Evolutionary conservation across 2,329 filamentous ascomycete genomes (phyloP), one percentile per base, ranked within the genome.

Genomic region (Curvularia verruculosa): DNA sequence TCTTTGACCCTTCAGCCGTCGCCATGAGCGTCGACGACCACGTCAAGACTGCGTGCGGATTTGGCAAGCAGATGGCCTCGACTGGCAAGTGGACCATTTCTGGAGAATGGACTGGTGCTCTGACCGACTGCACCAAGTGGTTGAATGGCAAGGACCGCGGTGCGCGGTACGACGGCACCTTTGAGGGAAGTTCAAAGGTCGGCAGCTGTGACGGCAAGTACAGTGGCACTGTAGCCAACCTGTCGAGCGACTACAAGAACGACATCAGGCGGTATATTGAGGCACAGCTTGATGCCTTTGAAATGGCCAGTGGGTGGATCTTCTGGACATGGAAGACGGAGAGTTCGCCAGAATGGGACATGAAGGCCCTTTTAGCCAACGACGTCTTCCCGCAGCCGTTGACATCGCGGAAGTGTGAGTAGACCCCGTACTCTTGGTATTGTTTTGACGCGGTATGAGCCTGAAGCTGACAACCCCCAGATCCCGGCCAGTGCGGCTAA

Each of bases 261-360:
- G 78, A 81, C 68, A 75, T 81, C 51, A 69, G 75, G 19, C 69
- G 71, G 28, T 82, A 78, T 64, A 81, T 82, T 63, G 75, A 78
- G 61, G 79, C 80, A 8, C 80, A 82, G 63, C 75, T 82, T 3
- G 76, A 79, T 36, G 80, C 77, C 0, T 82, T 74, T 52, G 80
- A 82, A 70, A 79, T 79, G 72, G 79, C 78, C 4, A 71, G 61
- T 2, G 80, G 80, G 1, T 82, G 80, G 80, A 79, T 82, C 63
- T 82, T 80, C 69, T 82, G 80, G 80, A 80, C 77, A 4, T 82
- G 80, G 80, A 81, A 81, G 74, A 82, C 79, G 1, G 80, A 82
- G 65, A 74, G 74, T 23, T 79, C 79, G 31, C 80, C 80, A 2
- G 80, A 81, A 61, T 82, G 80, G 80, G 77, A 82, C 54, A 81